Conservation (phyloP, 2,329 filamentous ascomycete species). For the Penicillium sp. region DNA sequence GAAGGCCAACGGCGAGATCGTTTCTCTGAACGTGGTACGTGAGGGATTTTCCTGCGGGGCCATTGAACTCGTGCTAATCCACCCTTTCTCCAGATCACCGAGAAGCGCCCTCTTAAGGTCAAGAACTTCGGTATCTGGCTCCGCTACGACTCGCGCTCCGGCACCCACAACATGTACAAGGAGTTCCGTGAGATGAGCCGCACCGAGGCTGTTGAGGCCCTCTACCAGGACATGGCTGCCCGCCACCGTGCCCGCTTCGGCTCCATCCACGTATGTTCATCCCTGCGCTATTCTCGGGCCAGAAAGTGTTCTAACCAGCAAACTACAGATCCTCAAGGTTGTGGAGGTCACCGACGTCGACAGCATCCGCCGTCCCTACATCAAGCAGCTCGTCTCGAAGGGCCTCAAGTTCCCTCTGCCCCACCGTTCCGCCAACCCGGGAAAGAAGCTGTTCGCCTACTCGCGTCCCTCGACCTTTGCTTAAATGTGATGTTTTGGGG, state of each 20-base stretch:
- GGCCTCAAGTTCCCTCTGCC: conserved; percentile 96
- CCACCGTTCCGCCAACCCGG: conserved; percentile 84
- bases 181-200: conserved; percentile 99
- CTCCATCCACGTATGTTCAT: conserved; percentile 85
- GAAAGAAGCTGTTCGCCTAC: conserved; percentile 89
- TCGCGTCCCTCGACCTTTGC: conserved; percentile 96
- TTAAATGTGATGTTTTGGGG: conserved; percentile 58
- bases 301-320: conserved; percentile 13
- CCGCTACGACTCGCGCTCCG: conserved; percentile 99
- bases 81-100: conserved; percentile 68
- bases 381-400: conserved; percentile 97
- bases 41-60: background rate
- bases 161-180: conserved; percentile 99
- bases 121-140: conserved; percentile 99
- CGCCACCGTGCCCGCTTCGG: conserved; percentile 97
- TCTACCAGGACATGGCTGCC: conserved; percentile 99
- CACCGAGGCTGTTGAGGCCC: conserved; percentile 88
- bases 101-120: conserved; percentile 99
- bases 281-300: background rate
- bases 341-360: conserved; percentile 94
- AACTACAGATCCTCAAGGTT: conserved; percentile 85
- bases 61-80: conserved; percentile 15
- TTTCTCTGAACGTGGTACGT: conserved; percentile 91
- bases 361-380: conserved; percentile 97
- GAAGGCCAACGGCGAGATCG: conserved; percentile 99